Evolutionary conservation across 768 basidiomycete genomes (phyloP).

Genomic region (Rhodotorula paludigena): DNA sequence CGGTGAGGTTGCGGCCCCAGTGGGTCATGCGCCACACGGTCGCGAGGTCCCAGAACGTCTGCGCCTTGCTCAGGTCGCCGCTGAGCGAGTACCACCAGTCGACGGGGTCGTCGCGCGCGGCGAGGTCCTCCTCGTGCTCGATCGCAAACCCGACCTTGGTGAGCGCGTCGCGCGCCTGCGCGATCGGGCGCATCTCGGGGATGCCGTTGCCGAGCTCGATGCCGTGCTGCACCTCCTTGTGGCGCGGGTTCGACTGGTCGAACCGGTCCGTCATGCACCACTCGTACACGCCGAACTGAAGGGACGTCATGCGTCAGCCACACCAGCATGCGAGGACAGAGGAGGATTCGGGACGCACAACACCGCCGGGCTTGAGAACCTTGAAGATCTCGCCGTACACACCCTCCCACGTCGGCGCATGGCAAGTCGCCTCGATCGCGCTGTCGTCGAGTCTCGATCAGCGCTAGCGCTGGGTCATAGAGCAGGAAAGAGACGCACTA

Average conservation of each 20-base stretch:
- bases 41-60: slow-evolving; percentile 86
- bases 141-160: slow-evolving; percentile 73
- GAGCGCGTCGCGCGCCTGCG: slow-evolving; percentile 67
- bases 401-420: slow-evolving; percentile 92
- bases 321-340: neutral
- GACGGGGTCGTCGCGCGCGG: slow-evolving; percentile 63
- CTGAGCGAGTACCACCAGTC: slow-evolving; percentile 94
- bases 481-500: slow-evolving; percentile 41
- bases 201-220: slow-evolving; percentile 95
- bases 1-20: slow-evolving; percentile 77
- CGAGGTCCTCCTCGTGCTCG: slow-evolving; percentile 88
- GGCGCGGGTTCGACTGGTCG: slow-evolving; percentile 73
- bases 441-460: too few relatives aligned
- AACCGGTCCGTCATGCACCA: slow-evolving; percentile 97
- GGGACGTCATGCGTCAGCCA: slow-evolving; percentile 44
- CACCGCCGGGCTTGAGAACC: slow-evolving; percentile 91
- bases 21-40: slow-evolving; percentile 81
- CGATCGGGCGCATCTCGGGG: slow-evolving; percentile 85
- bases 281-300: slow-evolving; percentile 84
- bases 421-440: slow-evolving; percentile 95
- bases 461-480: too few relatives aligned
- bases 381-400: slow-evolving; percentile 89
- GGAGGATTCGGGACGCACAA: slow-evolving; percentile 55
- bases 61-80: slow-evolving; percentile 84
- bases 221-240: slow-evolving; percentile 84